Conservation (phyloP, 192 early-diverging fungal species). For the Coemansia sp. region DNA sequence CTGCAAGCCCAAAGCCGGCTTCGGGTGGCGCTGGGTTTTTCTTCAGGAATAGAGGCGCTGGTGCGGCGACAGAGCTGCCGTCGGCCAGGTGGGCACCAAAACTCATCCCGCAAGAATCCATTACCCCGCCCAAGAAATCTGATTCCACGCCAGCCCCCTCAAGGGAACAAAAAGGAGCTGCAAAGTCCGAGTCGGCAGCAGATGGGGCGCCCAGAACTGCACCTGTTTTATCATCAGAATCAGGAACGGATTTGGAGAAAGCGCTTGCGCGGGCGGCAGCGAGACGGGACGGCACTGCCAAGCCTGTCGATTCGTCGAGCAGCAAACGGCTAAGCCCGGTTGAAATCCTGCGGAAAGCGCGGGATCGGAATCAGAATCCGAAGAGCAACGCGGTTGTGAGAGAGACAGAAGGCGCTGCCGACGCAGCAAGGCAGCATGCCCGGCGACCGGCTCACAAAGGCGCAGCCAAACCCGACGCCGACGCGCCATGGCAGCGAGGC, state of each 20-base stretch:
- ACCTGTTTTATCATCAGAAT: not conserved
- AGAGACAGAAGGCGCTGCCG: not conserved
- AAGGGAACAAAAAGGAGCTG: not conserved
- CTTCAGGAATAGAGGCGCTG: not conserved
- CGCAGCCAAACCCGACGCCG: conserved; percentile 5
- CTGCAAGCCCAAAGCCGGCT: not conserved
- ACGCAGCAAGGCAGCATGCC: not conserved
- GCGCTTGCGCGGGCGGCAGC: not conserved
- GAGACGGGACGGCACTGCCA: not conserved
- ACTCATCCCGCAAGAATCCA: not conserved
- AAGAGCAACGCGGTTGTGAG: not conserved
- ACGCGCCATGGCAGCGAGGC: conserved; percentile 26
- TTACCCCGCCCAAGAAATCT: not conserved
- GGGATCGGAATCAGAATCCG: not conserved
- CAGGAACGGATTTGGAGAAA: not conserved
- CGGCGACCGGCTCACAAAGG: not conserved
- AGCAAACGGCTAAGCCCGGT: conserved; percentile 61
- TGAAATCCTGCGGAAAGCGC: not conserved
- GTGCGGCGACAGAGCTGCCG: not conserved
- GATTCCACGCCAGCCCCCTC: not conserved
- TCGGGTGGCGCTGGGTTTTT: not conserved
- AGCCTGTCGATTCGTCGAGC: not conserved
- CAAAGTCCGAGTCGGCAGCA: not conserved
- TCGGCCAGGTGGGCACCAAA: conserved; percentile 1
- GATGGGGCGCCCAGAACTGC: not conserved